Base-by-base conservation (phyloP, 192 early-diverging fungal genomes). In the Dimargaris verticillata region DNA sequence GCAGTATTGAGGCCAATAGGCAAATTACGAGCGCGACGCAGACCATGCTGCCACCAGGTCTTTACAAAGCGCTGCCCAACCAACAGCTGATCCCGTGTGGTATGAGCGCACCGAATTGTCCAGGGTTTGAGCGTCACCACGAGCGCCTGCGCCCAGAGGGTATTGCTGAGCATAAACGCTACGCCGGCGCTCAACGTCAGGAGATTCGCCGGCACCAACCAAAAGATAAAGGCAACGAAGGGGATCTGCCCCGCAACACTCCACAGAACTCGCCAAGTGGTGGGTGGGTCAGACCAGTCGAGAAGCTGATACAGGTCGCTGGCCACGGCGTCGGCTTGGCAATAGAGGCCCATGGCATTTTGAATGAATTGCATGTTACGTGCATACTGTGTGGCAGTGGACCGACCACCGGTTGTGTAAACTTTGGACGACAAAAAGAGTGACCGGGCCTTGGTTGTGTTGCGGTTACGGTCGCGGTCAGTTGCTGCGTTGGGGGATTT, bases 321-420 rank as follows among this genome's bases (percentile, higher is more conserved):
- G 28, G 41, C 48, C 0, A 49, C 13, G 20, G 64, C 61, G 20
- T 54, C 28, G 14, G 24, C 53, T n/a, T 69, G 42, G 50, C 63
- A 42, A 13, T 64, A 70, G 59, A 72, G 63, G 28, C 68, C 66
- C 77, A 78, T 78, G 52, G 68, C 67, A 53, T 79, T 76, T 55
- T 79, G 78, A 43, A 79, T 70, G 55, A 79, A 77, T 51, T 69
- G 74, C 64, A 74, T 62, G 69, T 74, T 76, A 50, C 70, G 71
- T 22, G 61, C 59, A 63, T 72, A 74, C 44, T 38, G 14, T 2
- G 26, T 22, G 15, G 28, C 2, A 33, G 55, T 13, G 14, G 55
- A 38, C 15, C 55, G 55, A 33, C 41, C 38, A 57, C 59, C 9
- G 24, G 38, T n/a, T 58, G 49, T 61, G 28, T 50, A 20, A n/a